Base-by-base conservation (phyloP, 1,284 basidiomycete genomes). In the Rhodotorula sp. region DNA sequence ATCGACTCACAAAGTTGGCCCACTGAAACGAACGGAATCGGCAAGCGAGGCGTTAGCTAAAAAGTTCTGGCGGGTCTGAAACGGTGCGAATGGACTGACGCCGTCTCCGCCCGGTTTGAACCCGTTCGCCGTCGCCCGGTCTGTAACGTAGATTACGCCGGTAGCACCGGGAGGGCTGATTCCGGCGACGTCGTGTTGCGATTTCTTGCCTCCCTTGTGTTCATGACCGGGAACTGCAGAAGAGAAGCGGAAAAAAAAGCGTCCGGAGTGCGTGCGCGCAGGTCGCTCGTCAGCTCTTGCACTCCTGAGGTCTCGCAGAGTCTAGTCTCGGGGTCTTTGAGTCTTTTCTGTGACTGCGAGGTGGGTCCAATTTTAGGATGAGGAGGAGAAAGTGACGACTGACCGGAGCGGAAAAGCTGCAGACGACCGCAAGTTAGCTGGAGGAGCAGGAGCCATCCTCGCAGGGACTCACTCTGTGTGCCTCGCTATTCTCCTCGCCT, bases 141-240 rank as follows among this genome's bases (percentile, higher is more conserved):
- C 68, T 89, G 87, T 80, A 92, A 92, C 8, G 90, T 92, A 81
- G 90, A 93, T 81, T 77, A 88, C 89, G 66, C 78, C 79, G 5
- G 77, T 78, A 6, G 73, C 72, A 18, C 78, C 78, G 16, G 73
- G 71, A 21, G 67, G 55, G 28, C 68, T 85, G 76, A 92, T 90
- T 58, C 91, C 91, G 12, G 90, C 90, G 0, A 93, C 87, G 0
- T 90, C 90, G 80, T 92, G 91, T 75, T 91, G 90, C 72, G 89
- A 87, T 3, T 89, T 87, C 76, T 43, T 58, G 19, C 61, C 56
- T 15, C 45, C 19, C 14, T 67, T 47, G 26, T 57, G 67, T 28
- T 47, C 50, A 50, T 74, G 72, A 5, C 70, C 74, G 15, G 75
- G 76, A 14, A 65, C 64, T 64, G 67, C 50, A 2, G 38, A 8